Evolutionary conservation across 768 basidiomycete genomes (phyloP), one percentile per base, ranked within the genome.

Genomic region (Mycena kentingensis): DNA sequence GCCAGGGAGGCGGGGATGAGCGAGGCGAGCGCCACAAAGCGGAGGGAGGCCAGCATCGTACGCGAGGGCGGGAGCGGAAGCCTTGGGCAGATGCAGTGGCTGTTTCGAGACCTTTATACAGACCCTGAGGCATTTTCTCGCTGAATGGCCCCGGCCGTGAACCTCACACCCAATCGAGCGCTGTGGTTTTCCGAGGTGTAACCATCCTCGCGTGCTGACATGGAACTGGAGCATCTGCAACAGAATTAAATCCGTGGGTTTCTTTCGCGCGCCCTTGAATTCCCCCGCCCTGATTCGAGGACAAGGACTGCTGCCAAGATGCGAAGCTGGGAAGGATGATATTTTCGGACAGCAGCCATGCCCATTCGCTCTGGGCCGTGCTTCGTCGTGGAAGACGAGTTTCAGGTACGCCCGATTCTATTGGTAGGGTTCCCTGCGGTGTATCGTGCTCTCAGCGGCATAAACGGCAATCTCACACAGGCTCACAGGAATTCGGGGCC

Each of bases 31-130:
- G 41, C 41, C 21, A 24, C 24, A 25, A 24, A 25, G 22, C 41
- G 41, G 25, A 42, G 41, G 41, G 25, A 42, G 21, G 41, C 41
- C 25, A 42, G 41, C 41, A 42, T 42, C 22, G 25, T 42, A 25
- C 19, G 41, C 12, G 8, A 37, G 41, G 26, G 7, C 41, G n/a
- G n/a, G n/a, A 25, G 12, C 31, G 31, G 8, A n/a, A 42, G 41
- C 41, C 41, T 42, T 42, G 41, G 25, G 19, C 25, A 27, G n/a
- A 42, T 11, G 8, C 22, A 19, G 41, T 19, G 12, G 12, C 41
- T 24, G 41, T 10, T 8, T 25, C 13, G 41, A 11, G n/a, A 26
- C 24, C 24, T 26, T 42, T 42, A 42, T 42, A 42, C 13, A 19
- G 15, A n/a, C 8, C 22, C 12, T 32, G 31, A 32, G 31, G 10